phyloP scores from a whole-genome alignment of 73 alveolate species.

The Diophrys sp. region DNA sequence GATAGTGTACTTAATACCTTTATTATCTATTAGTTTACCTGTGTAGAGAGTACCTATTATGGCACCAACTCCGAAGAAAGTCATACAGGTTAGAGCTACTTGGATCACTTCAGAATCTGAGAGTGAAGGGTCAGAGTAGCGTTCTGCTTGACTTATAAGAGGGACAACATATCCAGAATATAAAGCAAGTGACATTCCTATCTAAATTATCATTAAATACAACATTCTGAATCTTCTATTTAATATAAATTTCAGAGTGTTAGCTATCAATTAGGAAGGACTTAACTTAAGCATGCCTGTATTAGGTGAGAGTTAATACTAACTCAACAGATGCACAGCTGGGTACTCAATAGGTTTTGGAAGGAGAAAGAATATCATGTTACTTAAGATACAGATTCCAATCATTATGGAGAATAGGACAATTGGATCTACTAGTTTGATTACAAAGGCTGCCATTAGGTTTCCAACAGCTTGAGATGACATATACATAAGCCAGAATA shows the following conservation, averaged over 20 bases:
- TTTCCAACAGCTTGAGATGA: background rate
- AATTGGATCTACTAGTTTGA: background rate
- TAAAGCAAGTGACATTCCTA: background rate
- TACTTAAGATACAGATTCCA: background rate
- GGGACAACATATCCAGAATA: background rate
- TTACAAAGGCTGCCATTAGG: background rate
- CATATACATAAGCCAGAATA: background rate
- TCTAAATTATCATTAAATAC: background rate
- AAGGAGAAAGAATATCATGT: background rate
- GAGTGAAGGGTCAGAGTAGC: background rate
- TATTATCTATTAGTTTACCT: background rate
- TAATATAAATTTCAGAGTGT: background rate
- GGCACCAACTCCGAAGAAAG: background rate
- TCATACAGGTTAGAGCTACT: background rate
- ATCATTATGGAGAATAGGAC: background rate
- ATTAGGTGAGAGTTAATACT: background rate
- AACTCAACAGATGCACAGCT: too few species aligned
- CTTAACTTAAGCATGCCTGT: background rate
- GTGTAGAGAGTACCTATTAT: background rate
- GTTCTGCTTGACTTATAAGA: background rate
- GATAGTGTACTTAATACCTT: background rate
- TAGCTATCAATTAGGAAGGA: too few species aligned
- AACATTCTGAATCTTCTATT: background rate
- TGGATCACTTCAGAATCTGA: background rate
- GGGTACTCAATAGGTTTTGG: background rate